A percentile compares a stretch with the other conserved stretches of the same genome.
Evolutionary conservation across 768 basidiomycete species (phyloP).

Genomic region (Daedalea quercina): DNA sequence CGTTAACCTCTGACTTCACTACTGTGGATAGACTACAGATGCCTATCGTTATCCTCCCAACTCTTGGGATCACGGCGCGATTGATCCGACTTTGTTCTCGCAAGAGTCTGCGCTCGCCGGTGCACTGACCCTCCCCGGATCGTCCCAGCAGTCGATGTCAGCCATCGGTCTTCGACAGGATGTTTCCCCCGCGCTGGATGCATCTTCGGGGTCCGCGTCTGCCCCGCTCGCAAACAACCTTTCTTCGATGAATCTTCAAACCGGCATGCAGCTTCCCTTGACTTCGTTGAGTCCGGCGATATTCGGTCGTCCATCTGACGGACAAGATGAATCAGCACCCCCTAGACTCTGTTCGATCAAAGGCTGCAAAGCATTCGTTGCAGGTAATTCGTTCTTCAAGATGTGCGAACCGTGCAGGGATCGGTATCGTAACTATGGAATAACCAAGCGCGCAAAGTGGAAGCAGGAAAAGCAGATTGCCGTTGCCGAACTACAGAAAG

Average conservation of each 20-base stretch:
- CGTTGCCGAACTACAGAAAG: slow-evolving; percentile 32
- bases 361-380: slow-evolving; percentile 43
- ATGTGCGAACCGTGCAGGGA: slow-evolving; percentile 33
- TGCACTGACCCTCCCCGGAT: slow-evolving; percentile 34
- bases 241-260: background rate
- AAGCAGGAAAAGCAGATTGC: slow-evolving; percentile 38
- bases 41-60: background rate
- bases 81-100: slow-evolving; percentile 27
- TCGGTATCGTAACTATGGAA: slow-evolving; percentile 45
- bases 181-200: background rate
- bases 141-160: background rate
- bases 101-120: slow-evolving; percentile 40
- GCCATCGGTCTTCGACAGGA: background rate
- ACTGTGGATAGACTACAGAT: background rate
- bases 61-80: slow-evolving; percentile 15
- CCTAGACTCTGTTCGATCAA: slow-evolving; percentile 45
- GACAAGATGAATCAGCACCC: slow-evolving; percentile 6
- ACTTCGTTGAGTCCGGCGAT: background rate
- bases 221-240: background rate
- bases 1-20: background rate
- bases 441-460: slow-evolving; percentile 49
- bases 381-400: slow-evolving; percentile 26
- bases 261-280: background rate
- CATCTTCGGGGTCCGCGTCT: background rate
- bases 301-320: background rate